Base-by-base conservation (phyloP, 805 yeast species). In the Schwanniomyces yamadae region DNA sequence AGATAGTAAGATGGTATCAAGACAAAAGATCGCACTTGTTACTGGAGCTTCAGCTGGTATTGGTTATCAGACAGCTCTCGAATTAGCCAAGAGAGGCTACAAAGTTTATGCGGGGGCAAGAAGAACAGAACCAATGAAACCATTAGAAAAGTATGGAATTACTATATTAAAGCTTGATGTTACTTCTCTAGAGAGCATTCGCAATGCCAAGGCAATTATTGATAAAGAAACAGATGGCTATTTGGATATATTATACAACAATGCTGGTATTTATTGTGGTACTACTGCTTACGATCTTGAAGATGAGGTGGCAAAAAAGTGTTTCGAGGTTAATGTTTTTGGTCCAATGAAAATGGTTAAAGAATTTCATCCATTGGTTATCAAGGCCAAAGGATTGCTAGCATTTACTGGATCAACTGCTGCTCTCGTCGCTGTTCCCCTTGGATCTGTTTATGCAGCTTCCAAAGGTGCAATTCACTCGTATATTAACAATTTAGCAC, bases 31-130 rank as follows among this genome's bases (percentile, higher is more conserved):
- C 14, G 84, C 78, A 1, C 59, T 80, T 20, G 70, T 73, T 36
- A 73, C 77, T 2, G 77, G 78, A 4, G 76, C 73, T 1, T 69
- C 75, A 0, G 69, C 77, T 0, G 78, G 78, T 3, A 73, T 73
- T 30, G 79, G 79, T 2, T 68, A 50, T 39, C 62, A 67, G 5
- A 50, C 66, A 9, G 63, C 75, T 17, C 52, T 57, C 16, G 75
- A 67, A 34, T 54, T 74, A 20, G 73, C 69, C 15, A 41, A 52
- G 14, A 58, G 63, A 30, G 76, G 75, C 0, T 73, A 63, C 45
- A 49, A 43, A 13, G 63, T 66, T 6, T 59, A 53, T 36, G 71
- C 67, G 5, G 48, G 64, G 15, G 65, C 66, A n/a, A 56, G 66
- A 17, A 45, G 51, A 12, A 36, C 51, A 7, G 50, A 46, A 11